A percentile compares a stretch with the other conserved stretches of the same genome.
Conservation (phyloP, 1,284 basidiomycete genomes). For the Trichosporon sp. region DNA sequence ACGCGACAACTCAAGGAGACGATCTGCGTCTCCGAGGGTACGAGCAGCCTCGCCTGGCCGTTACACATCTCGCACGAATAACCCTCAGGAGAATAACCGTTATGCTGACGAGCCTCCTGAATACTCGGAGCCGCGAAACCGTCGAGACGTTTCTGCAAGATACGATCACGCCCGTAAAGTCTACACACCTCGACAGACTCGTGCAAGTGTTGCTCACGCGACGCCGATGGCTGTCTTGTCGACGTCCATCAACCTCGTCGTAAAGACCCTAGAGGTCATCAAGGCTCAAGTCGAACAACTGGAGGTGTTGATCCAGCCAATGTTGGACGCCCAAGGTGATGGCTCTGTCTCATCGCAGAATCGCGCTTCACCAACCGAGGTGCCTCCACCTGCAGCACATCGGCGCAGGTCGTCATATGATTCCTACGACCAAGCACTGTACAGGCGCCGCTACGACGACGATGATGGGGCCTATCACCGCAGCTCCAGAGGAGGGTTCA, state of each 20-base stretch:
- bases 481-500: conserved; percentile 11
- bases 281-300: conserved; percentile 10
- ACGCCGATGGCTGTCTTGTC: not conserved
- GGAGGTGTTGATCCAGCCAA: conserved; percentile 9
- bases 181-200: not conserved
- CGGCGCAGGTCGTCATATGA: not conserved
- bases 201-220: not conserved
- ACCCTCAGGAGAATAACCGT: not conserved
- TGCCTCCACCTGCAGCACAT: not conserved
- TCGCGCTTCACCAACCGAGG: not conserved
- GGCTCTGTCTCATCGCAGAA: not conserved
- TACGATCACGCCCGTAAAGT: not conserved
- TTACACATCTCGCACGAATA: not conserved
- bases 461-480: not conserved
- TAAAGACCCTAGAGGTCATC: conserved; percentile 6
- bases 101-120: conserved; percentile 5
- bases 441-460: not conserved
- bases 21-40: not conserved
- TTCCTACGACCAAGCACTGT: not conserved
- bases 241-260: conserved; percentile 4
- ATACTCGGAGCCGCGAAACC: not conserved
- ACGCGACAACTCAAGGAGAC: not conserved
- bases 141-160: not conserved
- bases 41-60: not conserved
- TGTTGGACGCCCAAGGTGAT: not conserved